A percentile compares a stretch with the other conserved stretches of the same genome.
Conservation (phyloP, 2,329 filamentous ascomycete genomes). For the Corinectria fuckeliana region DNA sequence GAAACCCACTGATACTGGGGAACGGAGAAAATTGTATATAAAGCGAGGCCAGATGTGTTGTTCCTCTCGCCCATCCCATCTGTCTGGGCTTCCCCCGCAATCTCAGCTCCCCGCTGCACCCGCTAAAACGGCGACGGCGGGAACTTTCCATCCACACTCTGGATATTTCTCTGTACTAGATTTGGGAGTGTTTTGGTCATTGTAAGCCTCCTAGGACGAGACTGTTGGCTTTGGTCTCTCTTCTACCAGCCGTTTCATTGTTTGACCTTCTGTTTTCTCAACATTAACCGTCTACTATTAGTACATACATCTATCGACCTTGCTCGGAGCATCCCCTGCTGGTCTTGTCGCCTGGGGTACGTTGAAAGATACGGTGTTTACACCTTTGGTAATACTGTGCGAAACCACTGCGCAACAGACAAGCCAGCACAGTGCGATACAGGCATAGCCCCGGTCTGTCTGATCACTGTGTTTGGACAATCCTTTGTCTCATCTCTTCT, state of each 20-base stretch:
- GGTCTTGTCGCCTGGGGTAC: background rate
- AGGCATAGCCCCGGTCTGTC: background rate
- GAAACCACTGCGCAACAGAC: background rate
- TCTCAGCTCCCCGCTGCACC: background rate
- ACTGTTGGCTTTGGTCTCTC: too few relatives aligned
- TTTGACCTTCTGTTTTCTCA: background rate
- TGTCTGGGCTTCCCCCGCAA: slow-evolving; percentile 9
- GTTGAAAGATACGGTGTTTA: background rate
- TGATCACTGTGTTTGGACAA: slow-evolving; percentile 7
- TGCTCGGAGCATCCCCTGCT: background rate
- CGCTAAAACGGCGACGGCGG: background rate
- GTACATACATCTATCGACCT: too few relatives aligned
- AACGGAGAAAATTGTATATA: too few relatives aligned
- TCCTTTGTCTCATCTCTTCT: background rate
- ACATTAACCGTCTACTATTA: background rate
- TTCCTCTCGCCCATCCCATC: background rate
- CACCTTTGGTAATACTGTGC: background rate
- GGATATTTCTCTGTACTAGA: background rate
- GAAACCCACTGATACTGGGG: too few relatives aligned
- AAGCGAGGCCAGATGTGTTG: too few relatives aligned
- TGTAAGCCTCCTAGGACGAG: too few relatives aligned
- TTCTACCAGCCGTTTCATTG: too few relatives aligned
- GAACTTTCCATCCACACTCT: too few relatives aligned
- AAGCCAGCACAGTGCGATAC: background rate
- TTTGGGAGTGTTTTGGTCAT: background rate